Evolutionary conservation across 306 rosid species (phyloP), one percentile per base, ranked within the genome.

Genomic region (Echinosophora koreensis): DNA sequence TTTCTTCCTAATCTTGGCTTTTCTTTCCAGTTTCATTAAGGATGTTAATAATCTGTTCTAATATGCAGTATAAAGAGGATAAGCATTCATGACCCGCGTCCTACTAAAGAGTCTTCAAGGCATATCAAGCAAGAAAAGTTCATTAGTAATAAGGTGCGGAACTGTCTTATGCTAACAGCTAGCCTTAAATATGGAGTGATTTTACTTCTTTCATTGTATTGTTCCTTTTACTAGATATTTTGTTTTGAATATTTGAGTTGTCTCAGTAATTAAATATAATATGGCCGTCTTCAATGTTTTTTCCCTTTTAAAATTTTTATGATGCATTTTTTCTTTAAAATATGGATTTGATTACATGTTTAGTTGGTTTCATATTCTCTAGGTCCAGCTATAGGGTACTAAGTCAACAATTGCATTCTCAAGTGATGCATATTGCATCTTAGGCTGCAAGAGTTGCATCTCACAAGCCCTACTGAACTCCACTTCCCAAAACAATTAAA

Each of bases 61-160:
- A 56, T 76, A 75, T 83, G 77, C 88, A 96, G 99, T 35, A 86
- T 96, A 84, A 91, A 87, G 78, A 85, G 79, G 71, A 65, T 92
- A 42, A 84, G 81, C 76, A 69, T 96, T 69, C 85, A 80, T 69
- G 88, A 88, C 22, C 99, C 97, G 2, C 84, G 76, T 66, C 76
- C 86, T 50, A 35, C 60, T 44, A 89, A 87, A 34, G 93, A 80
- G 62, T 70, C 88, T 39, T 69, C 87, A 49, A 92, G 84, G 79
- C 87, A 85, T 59, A 55, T 72, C 71, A 95, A 87, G 88, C 86
- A 79, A 34, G 90, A 89, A 50, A 74, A 68, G 81, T 79, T 83
- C 11, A 72, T 88, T 71, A 87, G 94, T 79, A 85, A 38, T 61
- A 96, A 91, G 97, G 99, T 96, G 73, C 35, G 77, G 32, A 42